These are phyloP conservation scores for Psidium friedrichsthalianum DNA, from an alignment of 345 rosid genomes.

Conservation along the genomic window DNA sequence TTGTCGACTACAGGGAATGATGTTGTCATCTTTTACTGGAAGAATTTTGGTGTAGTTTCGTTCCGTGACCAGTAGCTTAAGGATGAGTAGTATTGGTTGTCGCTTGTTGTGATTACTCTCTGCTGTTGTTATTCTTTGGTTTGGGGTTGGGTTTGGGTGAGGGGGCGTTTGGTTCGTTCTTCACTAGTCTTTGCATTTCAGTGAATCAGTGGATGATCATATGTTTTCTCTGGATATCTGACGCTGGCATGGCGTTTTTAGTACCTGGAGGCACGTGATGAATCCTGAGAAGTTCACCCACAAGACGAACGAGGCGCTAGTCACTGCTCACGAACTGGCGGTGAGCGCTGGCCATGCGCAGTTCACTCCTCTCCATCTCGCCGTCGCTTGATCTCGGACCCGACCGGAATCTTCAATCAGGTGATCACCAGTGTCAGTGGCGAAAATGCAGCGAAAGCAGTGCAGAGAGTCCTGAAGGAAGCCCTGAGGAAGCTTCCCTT, in stretches of 20 bases:
- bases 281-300: slow-evolving; percentile 80
- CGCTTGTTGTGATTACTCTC: neutral
- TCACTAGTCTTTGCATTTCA: neutral
- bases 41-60: neutral
- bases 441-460: slow-evolving; percentile 43
- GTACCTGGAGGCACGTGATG: slow-evolving; percentile 24
- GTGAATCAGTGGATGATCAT: neutral
- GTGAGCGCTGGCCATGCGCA: slow-evolving; percentile 50
- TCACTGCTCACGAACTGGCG: slow-evolving; percentile 48
- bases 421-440: slow-evolving; percentile 42
- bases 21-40: neutral
- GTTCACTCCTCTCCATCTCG: slow-evolving; percentile 78
- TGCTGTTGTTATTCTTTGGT: neutral
- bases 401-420: slow-evolving; percentile 52
- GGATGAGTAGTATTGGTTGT: neutral
- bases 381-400: slow-evolving; percentile 54
- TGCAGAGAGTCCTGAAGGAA: slow-evolving; percentile 52
- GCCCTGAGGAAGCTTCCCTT: slow-evolving; percentile 61
- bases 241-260: neutral
- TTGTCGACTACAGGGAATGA: neutral
- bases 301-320: slow-evolving; percentile 73
- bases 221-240: neutral
- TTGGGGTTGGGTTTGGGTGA: neutral
- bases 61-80: neutral
- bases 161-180: neutral